Evolutionary conservation across 2,329 filamentous ascomycete species (phyloP), one percentile per base, ranked within the genome.

Genomic region (Gremmenia infestans): DNA sequence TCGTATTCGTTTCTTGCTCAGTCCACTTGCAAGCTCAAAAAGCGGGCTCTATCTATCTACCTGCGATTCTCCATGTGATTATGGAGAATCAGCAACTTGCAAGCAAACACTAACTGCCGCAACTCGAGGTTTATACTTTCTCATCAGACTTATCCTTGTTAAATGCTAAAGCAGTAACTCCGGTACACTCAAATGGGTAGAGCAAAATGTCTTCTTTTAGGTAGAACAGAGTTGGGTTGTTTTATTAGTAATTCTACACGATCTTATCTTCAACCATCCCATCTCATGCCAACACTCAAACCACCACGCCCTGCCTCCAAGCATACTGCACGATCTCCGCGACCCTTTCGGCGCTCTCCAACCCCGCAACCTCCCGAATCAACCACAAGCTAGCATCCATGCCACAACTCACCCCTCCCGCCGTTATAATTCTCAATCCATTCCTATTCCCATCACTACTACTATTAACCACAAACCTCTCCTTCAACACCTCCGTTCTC

Each of bases 321-420:
- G 80, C 82, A 78, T 91, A 88, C 76, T 92, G 87, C 78, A 92
- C 83, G 62, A 81, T 67, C 63, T 85, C 81, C 67, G 88, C 85
- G 61, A 88, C 85, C 73, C 91, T 86, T 58, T 85, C 80, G 63
- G 88, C 88, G 60, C 83, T 79, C 52, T 87, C 87, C 67, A 88
- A 82, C 57, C 86, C 87, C 52, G 91, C 88, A 68, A 93, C 73
- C 63, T 89, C 87, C 72, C 85, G 87, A 72, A 94, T 84, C 71
- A 94, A 79, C 77, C 94, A 93, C 75, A 93, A 74, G 64, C 86
- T 78, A 56, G 89, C 89, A 78, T 95, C 90, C 55, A 94, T 77
- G 70, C 90, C 89, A 73, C 87, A 85, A 72, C 84, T 87, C 64
- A 89, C 78, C 64, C 90, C 90, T 64, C 88, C 88, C 63, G 82